A percentile compares a stretch with the other conserved stretches of the same genome.
Conservation (phyloP, 2,329 filamentous ascomycete species). For the Claviceps pazoutovae region DNA sequence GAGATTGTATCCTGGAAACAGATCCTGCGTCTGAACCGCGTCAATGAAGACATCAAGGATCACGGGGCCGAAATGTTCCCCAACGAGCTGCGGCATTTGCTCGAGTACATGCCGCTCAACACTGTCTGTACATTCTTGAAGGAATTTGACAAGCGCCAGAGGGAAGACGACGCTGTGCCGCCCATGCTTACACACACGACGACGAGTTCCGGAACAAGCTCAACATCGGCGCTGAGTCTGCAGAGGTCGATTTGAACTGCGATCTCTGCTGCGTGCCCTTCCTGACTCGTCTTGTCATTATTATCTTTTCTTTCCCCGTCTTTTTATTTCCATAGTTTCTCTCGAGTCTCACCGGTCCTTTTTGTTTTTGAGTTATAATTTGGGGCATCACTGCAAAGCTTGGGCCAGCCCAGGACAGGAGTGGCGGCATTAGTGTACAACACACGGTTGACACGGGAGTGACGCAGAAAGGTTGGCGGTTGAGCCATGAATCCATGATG, state of each 20-base stretch:
- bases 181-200: conserved; percentile 1
- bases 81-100: conserved; percentile 8
- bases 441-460: too few species aligned
- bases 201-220: neutral
- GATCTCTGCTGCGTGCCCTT: too few species aligned
- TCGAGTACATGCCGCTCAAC: conserved; percentile 9
- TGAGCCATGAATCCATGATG: neutral
- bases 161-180: neutral
- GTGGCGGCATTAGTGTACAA: too few species aligned
- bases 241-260: neutral
- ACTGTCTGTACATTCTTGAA: conserved; percentile 8
- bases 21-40: conserved; percentile 19
- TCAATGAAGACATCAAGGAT: conserved; percentile 23
- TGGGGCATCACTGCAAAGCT: too few species aligned
- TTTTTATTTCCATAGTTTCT: neutral
- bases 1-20: conserved; percentile 23
- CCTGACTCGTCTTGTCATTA: neutral
- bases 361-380: neutral
- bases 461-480: too few species aligned
- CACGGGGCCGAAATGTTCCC: conserved; percentile 18
- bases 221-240: neutral
- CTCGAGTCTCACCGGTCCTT: too few species aligned
- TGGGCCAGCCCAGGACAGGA: too few species aligned
- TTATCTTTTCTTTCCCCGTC: neutral
- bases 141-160: conserved; percentile 8